Base-by-base conservation (phyloP, 2,329 filamentous ascomycete genomes). In the Elsinoe batatas region DNA sequence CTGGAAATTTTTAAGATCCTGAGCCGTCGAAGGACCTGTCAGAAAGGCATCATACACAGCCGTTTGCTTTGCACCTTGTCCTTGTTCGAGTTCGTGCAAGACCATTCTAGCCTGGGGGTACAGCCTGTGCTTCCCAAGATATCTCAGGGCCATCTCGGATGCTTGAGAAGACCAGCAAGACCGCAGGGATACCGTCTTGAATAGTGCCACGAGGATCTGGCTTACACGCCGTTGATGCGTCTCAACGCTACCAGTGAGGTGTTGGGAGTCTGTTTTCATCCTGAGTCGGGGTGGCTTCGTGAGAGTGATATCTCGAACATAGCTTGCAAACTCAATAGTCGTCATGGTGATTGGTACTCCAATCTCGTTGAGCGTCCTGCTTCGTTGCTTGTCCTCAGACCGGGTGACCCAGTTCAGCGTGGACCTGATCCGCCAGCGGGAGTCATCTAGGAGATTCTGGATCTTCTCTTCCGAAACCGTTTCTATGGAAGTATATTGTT, bases 1-100 rank as follows among this genome's bases (percentile, higher is more conserved):
- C 15, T 60, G 57, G 50, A 66, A 68, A 40, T 63, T 65, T 26
- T 63, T 60, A 7, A 65, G 35, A 38, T 67, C 64, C 3, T 61
- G 59, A 1, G 37, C 40, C 37, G 58, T 53, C 8, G 63, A 61
- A 4, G 64, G 60, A 3, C 54, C 58, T 10, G 50, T 50, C n/a
- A 69, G 56, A 4, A 64, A 44, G 13, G 58, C 50, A 46, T 65
- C 58, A 56, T 61, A 68, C 20, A 61, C 58, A 3, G 40, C 20
- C 38, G 30, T 2, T 2, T 10, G 40, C 35, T 4, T 17, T 26
- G 38, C 36, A 5, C 57, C 38, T 18, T 36, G 55, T 5, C 66
- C 43, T n/a, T 22, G 32, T 35, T 59, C 59, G 5, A 53, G 15
- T 36, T 30, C 36, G 17, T 20, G n/a, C 6, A 58, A 8, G 10